phyloP scores from a whole-genome alignment of 2,329 filamentous ascomycete species.

The Dothiorella sarmentorum region DNA sequence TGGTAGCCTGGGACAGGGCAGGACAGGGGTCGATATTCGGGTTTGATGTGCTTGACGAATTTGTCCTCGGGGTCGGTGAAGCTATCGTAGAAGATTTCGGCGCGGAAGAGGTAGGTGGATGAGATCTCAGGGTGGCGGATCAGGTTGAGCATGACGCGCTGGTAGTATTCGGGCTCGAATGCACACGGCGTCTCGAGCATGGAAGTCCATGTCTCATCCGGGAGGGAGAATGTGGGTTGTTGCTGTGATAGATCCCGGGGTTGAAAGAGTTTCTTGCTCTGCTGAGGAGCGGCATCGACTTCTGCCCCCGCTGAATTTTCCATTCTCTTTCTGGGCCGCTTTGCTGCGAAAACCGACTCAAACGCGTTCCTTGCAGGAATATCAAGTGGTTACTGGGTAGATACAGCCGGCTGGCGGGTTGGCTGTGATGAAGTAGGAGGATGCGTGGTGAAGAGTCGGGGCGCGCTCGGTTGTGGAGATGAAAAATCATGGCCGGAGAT shows the following conservation, averaged over 20 bases:
- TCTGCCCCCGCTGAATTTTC: not conserved
- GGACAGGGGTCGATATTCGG: constrained; percentile 35
- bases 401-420: not conserved
- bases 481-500: not conserved
- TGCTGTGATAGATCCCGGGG: constrained; percentile 32
- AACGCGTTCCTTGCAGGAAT: not conserved
- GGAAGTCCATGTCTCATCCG: constrained; percentile 35
- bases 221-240: constrained; percentile 25
- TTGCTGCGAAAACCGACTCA: not conserved
- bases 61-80: constrained; percentile 36
- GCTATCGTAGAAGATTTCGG: constrained; percentile 65
- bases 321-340: not conserved
- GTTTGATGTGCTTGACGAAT: constrained; percentile 48
- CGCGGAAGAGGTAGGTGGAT: constrained; percentile 72
- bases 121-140: constrained; percentile 78
- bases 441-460: not conserved
- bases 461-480: not conserved
- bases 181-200: constrained; percentile 49
- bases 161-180: constrained; percentile 63
- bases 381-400: not conserved
- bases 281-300: not conserved
- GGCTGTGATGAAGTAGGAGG: not conserved
- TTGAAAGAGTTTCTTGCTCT: constrained; percentile 24
- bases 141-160: constrained; percentile 67
- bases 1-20: constrained; percentile 32